phyloP scores from a whole-genome alignment of 1,139 yeast species.

The Magnusiomyces ingens region DNA sequence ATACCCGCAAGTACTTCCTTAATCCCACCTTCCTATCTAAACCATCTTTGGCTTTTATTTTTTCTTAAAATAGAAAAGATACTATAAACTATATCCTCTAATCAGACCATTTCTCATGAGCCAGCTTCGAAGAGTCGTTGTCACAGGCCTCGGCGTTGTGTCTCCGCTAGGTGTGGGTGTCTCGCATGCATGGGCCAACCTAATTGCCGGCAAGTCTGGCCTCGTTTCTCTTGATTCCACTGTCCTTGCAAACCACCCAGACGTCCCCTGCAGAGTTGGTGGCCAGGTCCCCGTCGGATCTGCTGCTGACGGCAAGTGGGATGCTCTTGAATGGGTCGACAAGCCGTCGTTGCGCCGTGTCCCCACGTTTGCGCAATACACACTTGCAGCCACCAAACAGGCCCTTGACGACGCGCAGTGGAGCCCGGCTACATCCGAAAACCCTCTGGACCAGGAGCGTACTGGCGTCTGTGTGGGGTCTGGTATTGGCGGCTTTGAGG shows the following conservation, averaged over 20 bases:
- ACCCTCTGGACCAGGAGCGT: constrained; percentile 19
- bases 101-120: constrained; percentile 1
- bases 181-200: constrained; percentile 32
- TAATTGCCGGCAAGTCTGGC: constrained; percentile 31
- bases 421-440: constrained; percentile 34
- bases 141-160: constrained; percentile 83
- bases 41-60: too few species aligned
- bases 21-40: neutral
- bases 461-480: constrained; percentile 84
- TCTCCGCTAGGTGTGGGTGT: constrained; percentile 81
- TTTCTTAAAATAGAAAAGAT: neutral
- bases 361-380: constrained; percentile 73
- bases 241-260: constrained; percentile 35
- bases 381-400: constrained; percentile 66
- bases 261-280: constrained; percentile 70
- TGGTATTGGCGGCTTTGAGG: constrained; percentile 87
- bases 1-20: neutral
- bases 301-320: constrained; percentile 46
- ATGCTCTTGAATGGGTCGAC: constrained; percentile 33
- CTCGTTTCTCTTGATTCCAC: constrained; percentile 42
- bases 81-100: too few species aligned
- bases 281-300: constrained; percentile 64
- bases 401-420: constrained; percentile 66
- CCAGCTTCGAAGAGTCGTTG: constrained; percentile 56
- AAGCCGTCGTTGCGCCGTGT: constrained; percentile 43